Conservation (phyloP, 75 land plant genomes). For the Azolla pinnata region DNA sequence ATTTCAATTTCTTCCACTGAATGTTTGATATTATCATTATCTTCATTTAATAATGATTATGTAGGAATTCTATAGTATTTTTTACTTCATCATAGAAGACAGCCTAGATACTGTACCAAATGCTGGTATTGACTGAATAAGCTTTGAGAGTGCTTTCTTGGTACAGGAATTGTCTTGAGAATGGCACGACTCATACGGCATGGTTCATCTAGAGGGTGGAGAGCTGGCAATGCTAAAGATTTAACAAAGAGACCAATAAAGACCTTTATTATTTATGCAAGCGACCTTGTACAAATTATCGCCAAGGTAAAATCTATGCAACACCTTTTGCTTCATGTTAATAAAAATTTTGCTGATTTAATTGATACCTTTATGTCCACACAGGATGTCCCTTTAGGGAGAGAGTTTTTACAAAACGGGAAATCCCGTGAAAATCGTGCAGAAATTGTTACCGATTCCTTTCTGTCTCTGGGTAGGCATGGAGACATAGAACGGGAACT, state of each 20-base stretch:
- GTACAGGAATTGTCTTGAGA: conserved; percentile 61
- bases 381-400: conserved; percentile 63
- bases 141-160: conserved; percentile 10
- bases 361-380: neutral
- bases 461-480: conserved; percentile 49
- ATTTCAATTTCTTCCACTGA: too few species aligned
- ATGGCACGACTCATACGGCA: conserved; percentile 72
- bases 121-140: too few species aligned
- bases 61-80: too few species aligned
- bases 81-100: too few species aligned
- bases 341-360: neutral
- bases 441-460: conserved; percentile 66
- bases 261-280: conserved; percentile 58
- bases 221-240: conserved; percentile 30
- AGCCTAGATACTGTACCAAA: too few species aligned
- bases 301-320: conserved; percentile 55
- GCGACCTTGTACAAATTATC: conserved; percentile 79
- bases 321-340: too few species aligned
- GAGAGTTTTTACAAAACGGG: conserved; percentile 40
- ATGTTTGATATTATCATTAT: too few species aligned
- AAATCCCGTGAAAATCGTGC: conserved; percentile 44
- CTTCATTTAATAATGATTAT: too few species aligned
- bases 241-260: conserved; percentile 42
- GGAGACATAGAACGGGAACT: conserved; percentile 66
- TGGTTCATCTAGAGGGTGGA: conserved; percentile 38